Conservation (phyloP, 2,329 filamentous ascomycete species). For the Phyllosticta citrichinensis region DNA sequence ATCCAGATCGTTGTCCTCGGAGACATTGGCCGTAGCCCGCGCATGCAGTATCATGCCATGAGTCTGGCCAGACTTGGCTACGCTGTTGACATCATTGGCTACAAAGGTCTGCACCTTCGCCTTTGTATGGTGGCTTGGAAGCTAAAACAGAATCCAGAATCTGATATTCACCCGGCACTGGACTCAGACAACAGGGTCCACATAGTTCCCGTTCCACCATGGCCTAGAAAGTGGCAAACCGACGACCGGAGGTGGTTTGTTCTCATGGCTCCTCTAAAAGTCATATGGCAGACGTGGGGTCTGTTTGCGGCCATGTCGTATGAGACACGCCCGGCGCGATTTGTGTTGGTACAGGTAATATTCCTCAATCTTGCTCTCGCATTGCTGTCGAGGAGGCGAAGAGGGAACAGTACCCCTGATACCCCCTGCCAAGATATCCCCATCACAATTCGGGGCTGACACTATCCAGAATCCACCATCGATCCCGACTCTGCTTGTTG, state of each 20-base stretch:
- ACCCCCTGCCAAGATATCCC: not conserved
- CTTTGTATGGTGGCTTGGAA: not conserved
- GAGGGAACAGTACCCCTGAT: not conserved
- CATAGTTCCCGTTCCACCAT: constrained; percentile 58
- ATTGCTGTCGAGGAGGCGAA: not conserved
- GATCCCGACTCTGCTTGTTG: constrained; percentile 77
- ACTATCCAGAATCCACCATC: constrained; percentile 72
- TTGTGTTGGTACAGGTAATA: constrained; percentile 69
- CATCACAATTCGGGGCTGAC: not conserved
- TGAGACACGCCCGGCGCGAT: constrained; percentile 60
- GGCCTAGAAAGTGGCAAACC: constrained; percentile 56
- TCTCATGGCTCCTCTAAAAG: constrained; percentile 71
- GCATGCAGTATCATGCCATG: constrained; percentile 97
- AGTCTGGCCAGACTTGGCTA: constrained; percentile 79
- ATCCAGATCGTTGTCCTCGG: constrained; percentile 86
- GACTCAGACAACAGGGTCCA: constrained; percentile 56
- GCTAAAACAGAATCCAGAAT: constrained; percentile 45
- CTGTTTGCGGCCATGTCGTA: constrained; percentile 67
- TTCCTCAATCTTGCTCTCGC: not conserved
- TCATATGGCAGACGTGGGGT: constrained; percentile 67
- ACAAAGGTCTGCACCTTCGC: constrained; percentile 50
- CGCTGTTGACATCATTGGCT: constrained; percentile 77
- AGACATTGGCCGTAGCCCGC: constrained; percentile 88
- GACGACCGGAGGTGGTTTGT: constrained; percentile 66
- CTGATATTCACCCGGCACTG: constrained; percentile 70